These are phyloP conservation scores for Microsporum canis DNA, from an alignment of 2,329 filamentous ascomycete genomes.

Conservation along the genomic window DNA sequence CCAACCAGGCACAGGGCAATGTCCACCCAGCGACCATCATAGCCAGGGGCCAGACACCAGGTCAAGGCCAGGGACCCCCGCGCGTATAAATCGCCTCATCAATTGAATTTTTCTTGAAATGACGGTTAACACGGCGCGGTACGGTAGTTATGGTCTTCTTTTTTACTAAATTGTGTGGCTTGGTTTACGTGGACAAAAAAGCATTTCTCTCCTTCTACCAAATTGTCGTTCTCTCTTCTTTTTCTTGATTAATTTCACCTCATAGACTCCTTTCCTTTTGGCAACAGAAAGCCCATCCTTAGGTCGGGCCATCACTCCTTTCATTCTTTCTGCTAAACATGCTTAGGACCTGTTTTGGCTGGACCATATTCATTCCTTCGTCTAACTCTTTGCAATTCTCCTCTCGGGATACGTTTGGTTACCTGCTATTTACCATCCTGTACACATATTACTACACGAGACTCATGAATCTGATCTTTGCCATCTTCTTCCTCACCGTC, in stretches of 20 bases:
- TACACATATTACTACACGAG: slow-evolving; percentile 1
- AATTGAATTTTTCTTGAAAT: not conserved
- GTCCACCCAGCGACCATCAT: not conserved
- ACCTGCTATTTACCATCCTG: not conserved
- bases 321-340: not conserved
- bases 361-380: not conserved
- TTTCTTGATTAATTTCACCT: not conserved
- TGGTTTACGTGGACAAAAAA: not conserved
- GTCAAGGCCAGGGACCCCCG: not conserved
- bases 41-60: not conserved
- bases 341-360: not conserved
- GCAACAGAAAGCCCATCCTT: not conserved
- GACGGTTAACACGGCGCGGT: not conserved
- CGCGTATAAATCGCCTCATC: not conserved
- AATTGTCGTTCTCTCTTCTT: not conserved
- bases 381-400: not conserved
- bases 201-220: not conserved
- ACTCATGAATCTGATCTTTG: not conserved
- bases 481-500: no score
- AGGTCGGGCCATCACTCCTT: not conserved
- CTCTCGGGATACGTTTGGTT: not conserved
- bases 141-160: not conserved
- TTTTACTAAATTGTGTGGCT: not conserved
- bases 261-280: not conserved
- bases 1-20: not conserved